Conservation (phyloP, 768 basidiomycete genomes). For the Clitopilus hobsonii region DNA sequence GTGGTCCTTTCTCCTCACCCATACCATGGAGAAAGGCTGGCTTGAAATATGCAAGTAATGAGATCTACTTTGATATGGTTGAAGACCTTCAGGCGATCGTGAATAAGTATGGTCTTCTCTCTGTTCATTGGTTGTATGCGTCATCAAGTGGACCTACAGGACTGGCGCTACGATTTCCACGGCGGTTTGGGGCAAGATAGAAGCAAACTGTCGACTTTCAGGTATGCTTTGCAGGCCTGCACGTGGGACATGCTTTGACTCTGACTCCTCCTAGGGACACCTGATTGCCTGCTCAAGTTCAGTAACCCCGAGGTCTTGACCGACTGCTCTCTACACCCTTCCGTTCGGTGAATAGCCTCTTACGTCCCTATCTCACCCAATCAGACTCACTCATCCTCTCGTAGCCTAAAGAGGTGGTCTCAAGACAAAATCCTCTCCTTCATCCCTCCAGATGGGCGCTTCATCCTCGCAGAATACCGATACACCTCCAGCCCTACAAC, state of each 20-base stretch:
- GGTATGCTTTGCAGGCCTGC: slow-evolving; percentile 34
- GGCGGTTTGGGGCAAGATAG: slow-evolving; percentile 73
- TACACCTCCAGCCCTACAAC: slow-evolving; percentile 42
- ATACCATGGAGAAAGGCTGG: slow-evolving; percentile 93
- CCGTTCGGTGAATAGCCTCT: slow-evolving; percentile 74
- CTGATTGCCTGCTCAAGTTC: slow-evolving; percentile 80
- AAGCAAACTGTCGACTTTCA: slow-evolving; percentile 71
- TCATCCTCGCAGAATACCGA: slow-evolving; percentile 81
- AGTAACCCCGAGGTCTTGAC: slow-evolving; percentile 66
- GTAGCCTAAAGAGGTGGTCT: slow-evolving; percentile 75
- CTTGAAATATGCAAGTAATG: slow-evolving; percentile 79
- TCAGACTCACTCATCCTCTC: slow-evolving; percentile 4
- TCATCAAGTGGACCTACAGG: slow-evolving; percentile 30
- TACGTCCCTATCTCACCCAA: slow-evolving; percentile 1
- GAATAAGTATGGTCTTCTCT: slow-evolving; percentile 50
- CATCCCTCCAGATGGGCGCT: slow-evolving; percentile 89
- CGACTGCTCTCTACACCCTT: slow-evolving; percentile 89
- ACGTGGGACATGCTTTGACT: not conserved
- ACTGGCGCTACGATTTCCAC: slow-evolving; percentile 64
- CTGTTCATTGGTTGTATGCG: not conserved
- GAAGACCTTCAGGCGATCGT: slow-evolving; percentile 80
- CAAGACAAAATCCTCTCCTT: slow-evolving; percentile 80
- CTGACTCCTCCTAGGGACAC: slow-evolving; percentile 54
- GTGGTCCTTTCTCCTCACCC: slow-evolving; percentile 74
- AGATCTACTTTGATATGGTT: slow-evolving; percentile 87